These are phyloP conservation scores for Penicillium thymicola DNA, from an alignment of 2,329 filamentous ascomycete species.

Conservation along the genomic window DNA sequence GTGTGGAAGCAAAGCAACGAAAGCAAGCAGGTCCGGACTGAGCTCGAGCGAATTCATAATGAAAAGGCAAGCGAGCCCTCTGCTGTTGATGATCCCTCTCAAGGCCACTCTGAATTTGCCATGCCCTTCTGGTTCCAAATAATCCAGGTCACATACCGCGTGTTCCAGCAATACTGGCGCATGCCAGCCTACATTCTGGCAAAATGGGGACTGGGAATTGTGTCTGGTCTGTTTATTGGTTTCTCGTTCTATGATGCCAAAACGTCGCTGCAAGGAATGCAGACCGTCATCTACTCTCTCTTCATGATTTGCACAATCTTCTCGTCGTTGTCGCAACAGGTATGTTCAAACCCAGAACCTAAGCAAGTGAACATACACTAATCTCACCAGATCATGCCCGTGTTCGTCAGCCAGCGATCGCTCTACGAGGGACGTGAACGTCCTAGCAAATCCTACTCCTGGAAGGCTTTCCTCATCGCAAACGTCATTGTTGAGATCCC, in stretches of 20 bases:
- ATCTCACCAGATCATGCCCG: constrained; percentile 60
- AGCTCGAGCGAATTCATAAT: constrained; percentile 56
- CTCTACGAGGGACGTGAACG: constrained; percentile 83
- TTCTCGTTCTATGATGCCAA: constrained; percentile 73
- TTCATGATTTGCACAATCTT: constrained; percentile 80
- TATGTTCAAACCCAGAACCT: neutral
- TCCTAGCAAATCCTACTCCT: constrained; percentile 78
- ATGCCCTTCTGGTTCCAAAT: constrained; percentile 67
- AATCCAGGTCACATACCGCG: constrained; percentile 63
- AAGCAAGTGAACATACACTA: neutral
- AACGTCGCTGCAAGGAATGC: constrained; percentile 70
- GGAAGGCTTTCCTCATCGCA: constrained; percentile 79
- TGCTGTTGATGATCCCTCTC: constrained; percentile 34
- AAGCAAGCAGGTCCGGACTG: constrained; percentile 51
- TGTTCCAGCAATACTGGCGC: constrained; percentile 88
- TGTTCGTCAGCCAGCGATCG: constrained; percentile 76
- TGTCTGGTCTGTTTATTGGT: constrained; percentile 68
- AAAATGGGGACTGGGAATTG: constrained; percentile 66
- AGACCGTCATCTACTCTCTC: constrained; percentile 81
- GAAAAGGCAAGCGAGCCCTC: constrained; percentile 37
- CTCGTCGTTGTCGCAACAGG: constrained; percentile 22
- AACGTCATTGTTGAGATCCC: constrained; percentile 82
- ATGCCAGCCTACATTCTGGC: constrained; percentile 81
- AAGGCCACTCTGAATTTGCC: constrained; percentile 69
- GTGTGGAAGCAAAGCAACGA: constrained; percentile 60